Evolutionary conservation across 768 basidiomycete species (phyloP).

Genomic region (Coprinopsis cinerea): DNA sequence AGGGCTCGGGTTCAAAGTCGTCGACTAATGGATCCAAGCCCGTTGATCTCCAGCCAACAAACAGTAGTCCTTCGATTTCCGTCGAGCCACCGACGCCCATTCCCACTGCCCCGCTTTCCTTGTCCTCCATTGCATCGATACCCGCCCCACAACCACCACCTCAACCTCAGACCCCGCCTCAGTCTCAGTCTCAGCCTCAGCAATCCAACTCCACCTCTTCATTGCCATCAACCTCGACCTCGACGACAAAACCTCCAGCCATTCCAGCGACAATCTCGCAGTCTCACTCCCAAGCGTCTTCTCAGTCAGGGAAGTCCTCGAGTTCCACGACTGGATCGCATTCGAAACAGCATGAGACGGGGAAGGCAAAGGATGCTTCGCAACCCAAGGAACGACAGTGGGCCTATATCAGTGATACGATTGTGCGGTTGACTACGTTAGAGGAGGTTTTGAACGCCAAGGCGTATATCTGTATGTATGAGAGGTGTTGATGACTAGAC

Average conservation of each 20-base stretch:
- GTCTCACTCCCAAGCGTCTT: neutral
- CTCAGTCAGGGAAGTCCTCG: neutral
- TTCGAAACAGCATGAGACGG: slow-evolving; percentile 14
- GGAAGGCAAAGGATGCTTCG: too few species aligned
- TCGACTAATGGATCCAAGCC: neutral
- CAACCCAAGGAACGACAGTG: slow-evolving; percentile 66
- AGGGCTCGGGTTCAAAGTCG: neutral
- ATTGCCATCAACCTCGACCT: slow-evolving; percentile 5
- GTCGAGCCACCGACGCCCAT: neutral
- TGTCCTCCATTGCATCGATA: neutral
- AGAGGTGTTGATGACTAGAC: slow-evolving; percentile 36
- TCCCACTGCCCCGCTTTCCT: neutral
- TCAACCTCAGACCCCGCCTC: neutral
- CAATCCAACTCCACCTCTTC: neutral
- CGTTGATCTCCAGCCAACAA: neutral
- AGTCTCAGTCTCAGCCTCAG: neutral
- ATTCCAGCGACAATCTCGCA: neutral
- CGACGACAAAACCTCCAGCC: neutral
- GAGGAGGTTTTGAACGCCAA: slow-evolving; percentile 89
- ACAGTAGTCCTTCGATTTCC: neutral
- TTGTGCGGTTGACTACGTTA: slow-evolving; percentile 71
- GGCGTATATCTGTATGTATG: slow-evolving; percentile 93
- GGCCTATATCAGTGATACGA: slow-evolving; percentile 90
- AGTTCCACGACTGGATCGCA: slow-evolving; percentile 8
- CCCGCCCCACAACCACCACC: too few species aligned